Percentiles rank a stretch among this genome's conserved stretches.
These are phyloP conservation scores for Ceratobasidium sp. DNA, from an alignment of 1,284 basidiomycete genomes.

Conservation along the genomic window DNA sequence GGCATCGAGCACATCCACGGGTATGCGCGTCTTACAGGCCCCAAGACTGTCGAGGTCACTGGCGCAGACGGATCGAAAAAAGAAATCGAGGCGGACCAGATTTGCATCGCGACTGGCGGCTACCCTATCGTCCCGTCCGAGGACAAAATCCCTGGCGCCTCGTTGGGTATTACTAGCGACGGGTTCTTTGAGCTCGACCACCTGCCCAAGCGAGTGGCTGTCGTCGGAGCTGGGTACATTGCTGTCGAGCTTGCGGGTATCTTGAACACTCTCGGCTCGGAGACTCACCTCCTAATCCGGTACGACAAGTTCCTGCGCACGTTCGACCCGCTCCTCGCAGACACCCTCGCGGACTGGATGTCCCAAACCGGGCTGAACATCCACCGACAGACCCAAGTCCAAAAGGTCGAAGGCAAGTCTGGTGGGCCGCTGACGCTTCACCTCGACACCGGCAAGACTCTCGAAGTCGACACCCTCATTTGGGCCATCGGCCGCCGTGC, in stretches of 20 bases:
- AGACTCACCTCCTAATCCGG: constrained; percentile 94
- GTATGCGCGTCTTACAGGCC: constrained; percentile 77
- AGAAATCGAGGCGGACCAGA: constrained; percentile 77
- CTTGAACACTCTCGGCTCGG: constrained; percentile 86
- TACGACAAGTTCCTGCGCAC: constrained; percentile 90
- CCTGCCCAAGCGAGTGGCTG: constrained; percentile 93
- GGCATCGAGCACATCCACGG: constrained; percentile 91
- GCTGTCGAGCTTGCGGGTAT: constrained; percentile 95
- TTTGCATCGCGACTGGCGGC: constrained; percentile 91
- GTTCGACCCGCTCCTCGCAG: constrained; percentile 91
- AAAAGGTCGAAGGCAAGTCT: constrained; percentile 80
- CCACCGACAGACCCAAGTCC: constrained; percentile 83
- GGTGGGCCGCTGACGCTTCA: constrained; percentile 76
- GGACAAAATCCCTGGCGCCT: constrained; percentile 87
- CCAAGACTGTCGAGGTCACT: constrained; percentile 76
- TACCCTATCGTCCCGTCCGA: constrained; percentile 86
- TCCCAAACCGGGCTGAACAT: constrained; percentile 90
- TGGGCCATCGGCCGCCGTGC: constrained; percentile 96
- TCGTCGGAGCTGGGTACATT: constrained; percentile 98
- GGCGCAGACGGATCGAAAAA: constrained; percentile 74
- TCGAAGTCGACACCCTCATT: constrained; percentile 90
- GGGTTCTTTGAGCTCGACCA: constrained; percentile 95
- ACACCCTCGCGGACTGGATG: constrained; percentile 95
- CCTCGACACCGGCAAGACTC: constrained; percentile 76
- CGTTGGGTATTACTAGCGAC: constrained; percentile 92